phyloP scores from a whole-genome alignment of 1,284 basidiomycete genomes.

The Pyrrhoderma noxium region DNA sequence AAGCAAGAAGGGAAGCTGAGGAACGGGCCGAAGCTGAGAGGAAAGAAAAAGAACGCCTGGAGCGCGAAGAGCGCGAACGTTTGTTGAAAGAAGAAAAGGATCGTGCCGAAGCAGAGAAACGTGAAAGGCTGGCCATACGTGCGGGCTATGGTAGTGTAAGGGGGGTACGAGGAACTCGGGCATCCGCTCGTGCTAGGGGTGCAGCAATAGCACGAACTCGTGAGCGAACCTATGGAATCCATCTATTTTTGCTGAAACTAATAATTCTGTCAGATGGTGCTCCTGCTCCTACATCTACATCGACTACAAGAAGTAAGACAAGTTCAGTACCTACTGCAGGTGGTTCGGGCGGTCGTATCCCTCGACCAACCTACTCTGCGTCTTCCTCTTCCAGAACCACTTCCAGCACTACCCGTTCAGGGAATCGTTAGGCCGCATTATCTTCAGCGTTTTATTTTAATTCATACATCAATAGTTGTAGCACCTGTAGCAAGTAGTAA shows the following conservation, averaged over 20 bases:
- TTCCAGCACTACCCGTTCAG: conserved; percentile 4
- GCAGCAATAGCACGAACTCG: conserved; percentile 15
- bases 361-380: conserved; percentile 10
- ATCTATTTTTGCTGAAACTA: not conserved
- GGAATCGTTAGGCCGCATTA: conserved; percentile 2
- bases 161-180: conserved; percentile 50
- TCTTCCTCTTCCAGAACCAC: conserved; percentile 2
- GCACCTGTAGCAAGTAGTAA: not conserved
- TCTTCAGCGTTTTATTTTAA: not conserved
- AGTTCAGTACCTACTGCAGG: conserved; percentile 1
- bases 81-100: conserved; percentile 11
- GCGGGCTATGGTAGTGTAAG: conserved; percentile 41
- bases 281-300: not conserved
- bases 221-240: not conserved
- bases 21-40: conserved; percentile 23
- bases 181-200: conserved; percentile 35
- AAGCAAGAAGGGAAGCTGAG: conserved; percentile 24
- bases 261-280: not conserved
- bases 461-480: not conserved
- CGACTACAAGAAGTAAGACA: conserved; percentile 1
- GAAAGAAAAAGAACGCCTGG: conserved; percentile 20
- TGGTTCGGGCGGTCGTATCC: conserved; percentile 5
- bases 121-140: conserved; percentile 23
- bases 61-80: conserved; percentile 16
- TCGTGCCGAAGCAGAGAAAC: conserved; percentile 16